Conservation (phyloP, 2,329 filamentous ascomycete genomes). For the Neofusicoccum sp. region DNA sequence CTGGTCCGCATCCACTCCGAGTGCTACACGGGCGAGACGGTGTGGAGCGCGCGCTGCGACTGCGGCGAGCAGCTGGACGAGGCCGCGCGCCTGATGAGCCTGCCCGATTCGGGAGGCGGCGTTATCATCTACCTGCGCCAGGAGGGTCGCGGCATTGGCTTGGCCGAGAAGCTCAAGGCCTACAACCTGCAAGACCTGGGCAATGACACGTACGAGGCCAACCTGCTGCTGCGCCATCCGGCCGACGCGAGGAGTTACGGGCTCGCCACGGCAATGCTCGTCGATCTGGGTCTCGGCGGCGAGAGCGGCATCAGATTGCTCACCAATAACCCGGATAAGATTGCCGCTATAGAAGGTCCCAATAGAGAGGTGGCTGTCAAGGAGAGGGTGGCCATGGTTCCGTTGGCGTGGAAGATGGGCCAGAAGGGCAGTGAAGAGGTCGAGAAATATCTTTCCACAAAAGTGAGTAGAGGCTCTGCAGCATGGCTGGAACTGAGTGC, state of each 20-base stretch:
- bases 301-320: conserved; percentile 76
- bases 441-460: conserved; percentile 91
- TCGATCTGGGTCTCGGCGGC: conserved; percentile 73
- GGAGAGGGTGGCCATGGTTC: conserved; percentile 94
- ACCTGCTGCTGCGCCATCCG: conserved; percentile 85
- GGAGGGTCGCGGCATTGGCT: conserved; percentile 91
- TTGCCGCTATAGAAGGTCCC: conserved; percentile 89
- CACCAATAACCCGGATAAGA: conserved; percentile 98
- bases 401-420: conserved; percentile 84
- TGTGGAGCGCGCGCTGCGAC: conserved; percentile 96
- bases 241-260: conserved; percentile 95
- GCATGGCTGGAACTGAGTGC: not conserved
- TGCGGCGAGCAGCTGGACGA: conserved; percentile 98
- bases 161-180: conserved; percentile 94
- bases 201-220: conserved; percentile 97
- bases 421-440: conserved; percentile 81
- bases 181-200: conserved; percentile 97
- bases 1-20: conserved; percentile 96
- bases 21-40: conserved; percentile 98
- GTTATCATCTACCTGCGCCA: conserved; percentile 96
- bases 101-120: conserved; percentile 68
- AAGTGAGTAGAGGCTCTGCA: conserved; percentile 61
- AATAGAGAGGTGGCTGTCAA: conserved; percentile 84
- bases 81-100: conserved; percentile 88
- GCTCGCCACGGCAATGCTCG: conserved; percentile 91